These are phyloP conservation scores for Dipodascus albidus DNA, from an alignment of 805 yeast genomes.

Conservation along the genomic window DNA sequence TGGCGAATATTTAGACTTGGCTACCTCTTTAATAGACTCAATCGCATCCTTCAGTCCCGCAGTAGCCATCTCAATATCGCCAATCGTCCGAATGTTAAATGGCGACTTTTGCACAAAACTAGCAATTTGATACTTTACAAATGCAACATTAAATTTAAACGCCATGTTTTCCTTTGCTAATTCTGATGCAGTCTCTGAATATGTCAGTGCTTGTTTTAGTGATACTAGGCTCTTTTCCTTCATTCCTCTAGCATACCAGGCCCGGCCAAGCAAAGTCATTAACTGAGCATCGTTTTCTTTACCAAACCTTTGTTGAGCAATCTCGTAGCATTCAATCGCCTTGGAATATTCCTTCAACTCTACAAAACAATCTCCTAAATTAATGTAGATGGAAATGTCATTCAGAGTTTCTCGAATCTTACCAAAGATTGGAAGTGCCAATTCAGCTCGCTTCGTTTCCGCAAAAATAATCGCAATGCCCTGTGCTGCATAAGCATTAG, in stretches of 20 bases:
- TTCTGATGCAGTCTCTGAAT: conserved; percentile 45
- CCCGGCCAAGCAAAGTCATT: conserved; percentile 66
- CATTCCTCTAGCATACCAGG: conserved; percentile 75
- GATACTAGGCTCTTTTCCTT: conserved; percentile 53
- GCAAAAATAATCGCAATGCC: conserved; percentile 92
- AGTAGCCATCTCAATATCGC: conserved; percentile 47
- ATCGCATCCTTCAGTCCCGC: conserved; percentile 54
- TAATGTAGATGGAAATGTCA: conserved; percentile 72
- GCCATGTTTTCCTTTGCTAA: conserved; percentile 32
- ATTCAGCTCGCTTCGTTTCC: conserved; percentile 54
- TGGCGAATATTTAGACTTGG: conserved; percentile 56
- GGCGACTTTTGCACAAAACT: conserved; percentile 61
- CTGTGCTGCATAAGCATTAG: conserved; percentile 92
- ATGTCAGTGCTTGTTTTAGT: conserved; percentile 50
- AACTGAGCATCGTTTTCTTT: conserved; percentile 56
- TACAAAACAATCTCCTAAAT: conserved; percentile 76
- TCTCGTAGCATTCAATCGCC: conserved; percentile 79
- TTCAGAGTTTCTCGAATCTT: conserved; percentile 83
- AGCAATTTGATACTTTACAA: conserved; percentile 76
- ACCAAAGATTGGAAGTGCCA: conserved; percentile 78
- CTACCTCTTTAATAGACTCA: conserved; percentile 41
- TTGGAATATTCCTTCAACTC: conserved; percentile 75
- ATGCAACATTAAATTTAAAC: conserved; percentile 69
- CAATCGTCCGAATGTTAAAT: conserved; percentile 45
- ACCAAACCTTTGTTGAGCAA: conserved; percentile 54